Conservation (phyloP, 164 flowering plant genomes). For the Malania oleifera region DNA sequence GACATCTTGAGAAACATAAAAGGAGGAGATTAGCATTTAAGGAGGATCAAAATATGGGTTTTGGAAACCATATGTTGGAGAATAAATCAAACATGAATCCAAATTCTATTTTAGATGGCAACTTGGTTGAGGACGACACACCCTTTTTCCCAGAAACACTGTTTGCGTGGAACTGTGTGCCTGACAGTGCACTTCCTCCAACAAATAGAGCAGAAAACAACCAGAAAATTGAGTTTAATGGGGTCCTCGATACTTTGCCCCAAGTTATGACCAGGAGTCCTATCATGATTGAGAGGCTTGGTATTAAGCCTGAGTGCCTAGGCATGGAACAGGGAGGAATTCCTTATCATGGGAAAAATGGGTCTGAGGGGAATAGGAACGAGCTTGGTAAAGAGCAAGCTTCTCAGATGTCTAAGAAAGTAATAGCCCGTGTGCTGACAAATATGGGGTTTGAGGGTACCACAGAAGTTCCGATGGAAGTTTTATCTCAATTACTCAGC, state of each 20-base stretch:
- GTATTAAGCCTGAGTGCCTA: slow-evolving; percentile 70
- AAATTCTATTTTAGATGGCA: slow-evolving; percentile 33
- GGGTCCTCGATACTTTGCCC: slow-evolving; percentile 85
- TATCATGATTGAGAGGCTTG: slow-evolving; percentile 91
- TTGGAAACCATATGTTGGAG: slow-evolving; percentile 31
- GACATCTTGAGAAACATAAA: slow-evolving; percentile 60
- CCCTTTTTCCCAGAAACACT: slow-evolving; percentile 74
- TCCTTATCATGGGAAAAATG: slow-evolving; percentile 50
- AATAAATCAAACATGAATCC: slow-evolving; percentile 36
- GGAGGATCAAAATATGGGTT: slow-evolving; percentile 43
- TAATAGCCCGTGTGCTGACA: slow-evolving; percentile 51
- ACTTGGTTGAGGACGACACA: slow-evolving; percentile 42
- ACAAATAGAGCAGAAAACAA: slow-evolving; percentile 27
- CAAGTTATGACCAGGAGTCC: slow-evolving; percentile 58
- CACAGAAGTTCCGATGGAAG: slow-evolving; percentile 66
- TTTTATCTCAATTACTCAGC: slow-evolving; percentile 64
- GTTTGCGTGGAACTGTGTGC: slow-evolving; percentile 77
- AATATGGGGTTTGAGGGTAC: slow-evolving; percentile 74
- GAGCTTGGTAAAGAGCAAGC: slow-evolving; percentile 75
- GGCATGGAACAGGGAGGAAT: slow-evolving; percentile 53
- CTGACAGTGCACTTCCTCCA: slow-evolving; percentile 68
- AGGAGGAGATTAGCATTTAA: slow-evolving; percentile 54
- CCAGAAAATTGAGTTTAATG: slow-evolving; percentile 53
- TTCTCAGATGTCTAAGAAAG: slow-evolving; percentile 55
- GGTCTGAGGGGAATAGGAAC: slow-evolving; percentile 37